Percentiles rank a stretch among this genome's conserved stretches.
Evolutionary conservation across 1,139 yeast genomes (phyloP).

Genomic region (Wickerhamomyces sp.): DNA sequence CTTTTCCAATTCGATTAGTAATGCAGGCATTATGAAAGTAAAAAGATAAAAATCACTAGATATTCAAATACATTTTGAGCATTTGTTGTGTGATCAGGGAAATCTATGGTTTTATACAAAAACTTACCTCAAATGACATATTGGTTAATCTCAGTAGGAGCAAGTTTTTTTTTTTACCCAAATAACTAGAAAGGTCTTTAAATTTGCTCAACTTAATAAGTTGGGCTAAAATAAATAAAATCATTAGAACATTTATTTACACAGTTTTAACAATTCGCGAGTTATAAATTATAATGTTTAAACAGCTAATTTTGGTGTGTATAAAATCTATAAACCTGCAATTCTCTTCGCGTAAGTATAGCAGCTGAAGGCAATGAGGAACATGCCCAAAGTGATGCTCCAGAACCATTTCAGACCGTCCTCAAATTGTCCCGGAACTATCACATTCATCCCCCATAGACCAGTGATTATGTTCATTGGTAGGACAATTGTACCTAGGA

Average conservation of each 20-base stretch:
- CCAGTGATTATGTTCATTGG: conserved; percentile 96
- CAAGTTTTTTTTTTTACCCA: background rate
- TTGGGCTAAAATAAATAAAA: too few relatives aligned
- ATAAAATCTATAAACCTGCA: conserved; percentile 23
- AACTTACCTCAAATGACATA: conserved; percentile 15
- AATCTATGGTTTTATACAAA: background rate
- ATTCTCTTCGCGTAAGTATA: conserved; percentile 41
- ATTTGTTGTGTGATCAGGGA: too few relatives aligned
- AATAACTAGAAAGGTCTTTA: background rate
- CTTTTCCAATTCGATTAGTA: conserved; percentile 24
- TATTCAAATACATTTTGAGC: background rate
- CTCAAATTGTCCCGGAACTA: conserved; percentile 87
- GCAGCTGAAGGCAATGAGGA: conserved; percentile 37
- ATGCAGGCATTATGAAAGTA: conserved; percentile 2
- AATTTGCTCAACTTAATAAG: conserved; percentile 1
- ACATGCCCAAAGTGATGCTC: conserved; percentile 39
- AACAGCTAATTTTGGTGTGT: background rate
- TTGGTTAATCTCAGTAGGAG: too few relatives aligned
- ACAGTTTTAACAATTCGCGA: background rate
- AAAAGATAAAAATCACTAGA: background rate
- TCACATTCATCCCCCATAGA: conserved; percentile 97
- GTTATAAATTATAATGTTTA: too few relatives aligned
- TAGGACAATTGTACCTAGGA: conserved; percentile 88
- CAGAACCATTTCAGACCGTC: conserved; percentile 81
- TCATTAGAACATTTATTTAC: too few relatives aligned